These are phyloP conservation scores for Xylaria sp. DNA, from an alignment of 2,329 filamentous ascomycete genomes.

Conservation along the genomic window DNA sequence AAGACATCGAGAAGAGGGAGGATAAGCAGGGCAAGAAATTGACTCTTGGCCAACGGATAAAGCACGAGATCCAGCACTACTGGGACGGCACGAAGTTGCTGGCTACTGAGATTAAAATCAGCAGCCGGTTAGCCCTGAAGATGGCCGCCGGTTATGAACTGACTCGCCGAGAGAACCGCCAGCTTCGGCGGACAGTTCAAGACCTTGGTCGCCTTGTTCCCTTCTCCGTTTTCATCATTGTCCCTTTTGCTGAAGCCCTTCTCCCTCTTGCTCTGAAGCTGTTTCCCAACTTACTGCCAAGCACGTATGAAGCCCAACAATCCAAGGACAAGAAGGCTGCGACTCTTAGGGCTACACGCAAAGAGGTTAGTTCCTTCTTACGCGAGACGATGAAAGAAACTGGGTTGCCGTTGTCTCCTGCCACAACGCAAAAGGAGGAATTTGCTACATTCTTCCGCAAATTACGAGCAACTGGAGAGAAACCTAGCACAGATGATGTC, in stretches of 20 bases:
- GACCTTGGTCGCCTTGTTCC: slow-evolving; percentile 91
- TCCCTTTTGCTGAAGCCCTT: slow-evolving; percentile 92
- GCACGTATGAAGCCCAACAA: slow-evolving; percentile 92
- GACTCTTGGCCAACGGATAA: slow-evolving; percentile 89
- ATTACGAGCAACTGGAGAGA: slow-evolving; percentile 87
- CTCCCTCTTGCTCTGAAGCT: slow-evolving; percentile 90
- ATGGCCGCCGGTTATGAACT: slow-evolving; percentile 99
- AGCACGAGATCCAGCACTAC: slow-evolving; percentile 92
- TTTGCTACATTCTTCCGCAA: slow-evolving; percentile 98
- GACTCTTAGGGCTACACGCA: slow-evolving; percentile 81
- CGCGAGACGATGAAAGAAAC: slow-evolving; percentile 89
- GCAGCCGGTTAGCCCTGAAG: slow-evolving; percentile 86
- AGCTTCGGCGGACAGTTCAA: slow-evolving; percentile 90
- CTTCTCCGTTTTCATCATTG: slow-evolving; percentile 96
- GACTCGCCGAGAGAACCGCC: slow-evolving; percentile 88
- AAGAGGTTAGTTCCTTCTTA: slow-evolving; percentile 91
- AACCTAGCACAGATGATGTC: slow-evolving; percentile 85
- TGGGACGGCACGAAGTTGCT: slow-evolving; percentile 98
- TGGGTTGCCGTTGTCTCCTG: slow-evolving; percentile 84
- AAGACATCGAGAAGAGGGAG: slow-evolving; percentile 65
- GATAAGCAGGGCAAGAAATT: slow-evolving; percentile 83
- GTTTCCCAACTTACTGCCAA: slow-evolving; percentile 96
- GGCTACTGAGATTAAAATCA: slow-evolving; percentile 91
- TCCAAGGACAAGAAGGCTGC: slow-evolving; percentile 88
- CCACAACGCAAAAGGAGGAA: slow-evolving; percentile 88